Percentiles rank a stretch among this genome's conserved stretches.
These are phyloP conservation scores for Myxozyma neotropica DNA, from an alignment of 805 yeast species.

Conservation along the genomic window DNA sequence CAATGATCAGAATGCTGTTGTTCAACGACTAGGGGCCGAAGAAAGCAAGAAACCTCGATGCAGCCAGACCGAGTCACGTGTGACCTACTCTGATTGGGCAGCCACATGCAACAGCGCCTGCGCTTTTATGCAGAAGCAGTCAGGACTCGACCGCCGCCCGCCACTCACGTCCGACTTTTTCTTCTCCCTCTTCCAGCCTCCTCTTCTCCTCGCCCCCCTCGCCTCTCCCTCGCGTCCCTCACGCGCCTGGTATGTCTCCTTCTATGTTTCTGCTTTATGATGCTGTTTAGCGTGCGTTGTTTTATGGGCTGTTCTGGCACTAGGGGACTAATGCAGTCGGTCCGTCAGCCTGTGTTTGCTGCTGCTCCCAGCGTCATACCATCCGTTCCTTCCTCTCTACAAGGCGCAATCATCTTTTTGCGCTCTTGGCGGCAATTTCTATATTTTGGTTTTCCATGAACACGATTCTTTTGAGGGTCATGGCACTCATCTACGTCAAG, in stretches of 20 bases:
- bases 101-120: background rate
- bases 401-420: too few relatives aligned
- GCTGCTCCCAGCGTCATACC: too few relatives aligned
- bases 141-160: background rate
- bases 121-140: constrained; percentile 1
- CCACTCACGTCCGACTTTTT: constrained; percentile 6
- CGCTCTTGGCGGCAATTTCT: too few relatives aligned
- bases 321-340: too few relatives aligned
- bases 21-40: too few relatives aligned
- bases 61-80: background rate
- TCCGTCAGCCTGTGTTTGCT: too few relatives aligned
- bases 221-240: background rate
- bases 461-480: too few relatives aligned
- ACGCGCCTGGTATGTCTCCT: constrained; percentile 7
- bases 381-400: too few relatives aligned
- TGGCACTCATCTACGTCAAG: too few relatives aligned
- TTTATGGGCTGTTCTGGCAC: too few relatives aligned
- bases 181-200: background rate
- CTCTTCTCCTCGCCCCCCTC: background rate
- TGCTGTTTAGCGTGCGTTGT: background rate
- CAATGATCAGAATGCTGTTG: background rate
- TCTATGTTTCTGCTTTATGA: background rate
- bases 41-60: too few relatives aligned
- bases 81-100: background rate
- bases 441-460: too few relatives aligned